Conservation (phyloP, 2,329 filamentous ascomycete species). For the Penicillium occitanis region DNA sequence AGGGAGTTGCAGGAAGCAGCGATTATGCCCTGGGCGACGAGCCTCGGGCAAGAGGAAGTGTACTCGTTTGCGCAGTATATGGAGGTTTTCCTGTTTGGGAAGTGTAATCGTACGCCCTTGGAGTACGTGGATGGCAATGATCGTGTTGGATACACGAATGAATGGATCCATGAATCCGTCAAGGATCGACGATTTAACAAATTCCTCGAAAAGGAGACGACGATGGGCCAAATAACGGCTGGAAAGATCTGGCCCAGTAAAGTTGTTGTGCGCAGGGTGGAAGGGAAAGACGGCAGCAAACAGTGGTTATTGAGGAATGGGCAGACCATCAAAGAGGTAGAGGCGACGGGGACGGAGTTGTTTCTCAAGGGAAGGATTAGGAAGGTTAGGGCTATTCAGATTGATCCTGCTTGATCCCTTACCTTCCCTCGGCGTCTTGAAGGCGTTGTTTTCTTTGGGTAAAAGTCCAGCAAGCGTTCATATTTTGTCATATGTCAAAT, state of each 20-base stretch:
- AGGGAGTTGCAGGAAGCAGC: slow-evolving; percentile 3
- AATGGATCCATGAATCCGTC: slow-evolving; percentile 22
- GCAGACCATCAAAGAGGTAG: slow-evolving; percentile 8
- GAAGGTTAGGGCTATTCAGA: slow-evolving; percentile 18
- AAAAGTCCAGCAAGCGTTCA: neutral
- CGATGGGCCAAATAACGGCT: neutral
- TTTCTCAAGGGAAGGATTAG: slow-evolving; percentile 21
- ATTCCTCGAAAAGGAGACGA: neutral
- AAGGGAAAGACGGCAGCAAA: neutral
- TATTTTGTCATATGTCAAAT: neutral
- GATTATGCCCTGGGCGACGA: slow-evolving; percentile 24
- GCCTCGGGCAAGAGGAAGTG: slow-evolving; percentile 18
- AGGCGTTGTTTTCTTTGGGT: neutral
- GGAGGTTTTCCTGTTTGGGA: slow-evolving; percentile 20
- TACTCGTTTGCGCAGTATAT: slow-evolving; percentile 19
- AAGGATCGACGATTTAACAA: slow-evolving; percentile 11
- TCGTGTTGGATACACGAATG: slow-evolving; percentile 17
- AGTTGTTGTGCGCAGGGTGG: slow-evolving; percentile 1
- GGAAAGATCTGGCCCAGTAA: slow-evolving; percentile 38
- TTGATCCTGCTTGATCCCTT: slow-evolving; percentile 20
- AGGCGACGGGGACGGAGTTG: slow-evolving; percentile 20
- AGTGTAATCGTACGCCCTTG: slow-evolving; percentile 22
- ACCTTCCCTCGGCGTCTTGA: neutral
- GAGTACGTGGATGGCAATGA: slow-evolving; percentile 22
- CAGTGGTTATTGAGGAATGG: slow-evolving; percentile 18